A percentile compares a stretch with the other conserved stretches of the same genome.
Evolutionary conservation across 176 grass and related monocot species (phyloP).

Genomic region (Phyllostachys edulis): DNA sequence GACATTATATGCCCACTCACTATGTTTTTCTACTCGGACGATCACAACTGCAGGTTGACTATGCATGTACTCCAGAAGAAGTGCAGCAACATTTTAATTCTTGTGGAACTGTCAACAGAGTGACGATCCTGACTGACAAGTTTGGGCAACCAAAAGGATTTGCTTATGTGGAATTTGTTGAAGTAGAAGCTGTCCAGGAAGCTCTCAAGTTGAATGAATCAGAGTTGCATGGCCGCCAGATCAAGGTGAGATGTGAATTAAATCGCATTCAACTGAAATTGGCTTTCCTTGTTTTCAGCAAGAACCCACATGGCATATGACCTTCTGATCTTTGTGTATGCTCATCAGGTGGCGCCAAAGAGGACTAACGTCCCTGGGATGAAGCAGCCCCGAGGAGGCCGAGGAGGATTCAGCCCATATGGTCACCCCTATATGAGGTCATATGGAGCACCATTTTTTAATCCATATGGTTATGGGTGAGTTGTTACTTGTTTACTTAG

Average conservation of each 20-base stretch:
- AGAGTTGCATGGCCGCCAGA: conserved; percentile 67
- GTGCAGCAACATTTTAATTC: conserved; percentile 85
- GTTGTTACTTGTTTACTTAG: conserved; percentile 2
- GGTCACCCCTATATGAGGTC: conserved; percentile 63
- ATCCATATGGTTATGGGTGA: conserved; percentile 73
- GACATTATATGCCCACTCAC: not conserved
- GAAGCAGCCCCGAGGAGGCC: conserved; percentile 66
- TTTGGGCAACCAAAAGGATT: conserved; percentile 84
- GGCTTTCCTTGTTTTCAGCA: not conserved
- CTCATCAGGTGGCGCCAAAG: conserved; percentile 60
- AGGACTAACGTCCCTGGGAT: conserved; percentile 73
- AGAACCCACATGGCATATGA: not conserved
- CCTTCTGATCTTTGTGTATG: not conserved
- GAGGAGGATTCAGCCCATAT: conserved; percentile 57
- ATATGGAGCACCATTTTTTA: conserved; percentile 54
- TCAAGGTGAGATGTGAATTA: conserved; percentile 46
- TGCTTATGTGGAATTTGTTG: conserved; percentile 83
- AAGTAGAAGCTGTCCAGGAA: conserved; percentile 72
- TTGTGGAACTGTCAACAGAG: conserved; percentile 83
- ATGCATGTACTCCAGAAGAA: conserved; percentile 83
- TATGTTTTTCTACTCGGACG: not conserved
- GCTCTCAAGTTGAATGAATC: conserved; percentile 70
- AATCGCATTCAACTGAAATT: not conserved
- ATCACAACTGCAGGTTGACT: conserved; percentile 65
- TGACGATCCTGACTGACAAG: conserved; percentile 80